Conservation (phyloP, 495 filamentous ascomycete genomes). For the Penicillium diatomitis region DNA sequence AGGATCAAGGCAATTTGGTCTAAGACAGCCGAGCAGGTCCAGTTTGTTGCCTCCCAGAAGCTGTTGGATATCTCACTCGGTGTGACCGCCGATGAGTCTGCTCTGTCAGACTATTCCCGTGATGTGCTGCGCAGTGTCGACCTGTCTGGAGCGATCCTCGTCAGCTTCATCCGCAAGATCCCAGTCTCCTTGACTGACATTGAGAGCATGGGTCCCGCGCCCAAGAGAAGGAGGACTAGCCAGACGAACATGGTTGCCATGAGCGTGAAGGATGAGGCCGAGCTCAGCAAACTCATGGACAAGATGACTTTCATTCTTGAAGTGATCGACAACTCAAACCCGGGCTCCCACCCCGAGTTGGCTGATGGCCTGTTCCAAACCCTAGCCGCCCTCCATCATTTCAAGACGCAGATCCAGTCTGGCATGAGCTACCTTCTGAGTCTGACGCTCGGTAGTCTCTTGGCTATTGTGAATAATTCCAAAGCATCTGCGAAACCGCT, state of each 20-base stretch:
- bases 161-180: constrained; percentile 58
- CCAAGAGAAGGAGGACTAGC: constrained; percentile 70
- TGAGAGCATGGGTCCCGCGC: constrained; percentile 52
- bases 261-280: constrained; percentile 37
- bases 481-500: constrained; percentile 49
- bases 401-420: constrained; percentile 58
- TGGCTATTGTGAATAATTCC: constrained; percentile 67
- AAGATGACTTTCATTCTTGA: constrained; percentile 83
- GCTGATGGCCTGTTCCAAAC: constrained; percentile 69
- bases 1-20: constrained; percentile 63
- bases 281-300: constrained; percentile 53
- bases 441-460: constrained; percentile 63
- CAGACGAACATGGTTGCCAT: constrained; percentile 45
- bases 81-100: constrained; percentile 9
- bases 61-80: constrained; percentile 48
- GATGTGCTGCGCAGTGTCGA: constrained; percentile 59
- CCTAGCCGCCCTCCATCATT: constrained; percentile 74
- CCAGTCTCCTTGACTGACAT: constrained; percentile 52
- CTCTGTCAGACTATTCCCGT: constrained; percentile 45
- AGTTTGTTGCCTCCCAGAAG: constrained; percentile 46
- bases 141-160: constrained; percentile 60
- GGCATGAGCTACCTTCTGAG: constrained; percentile 82
- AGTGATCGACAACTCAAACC: constrained; percentile 67
- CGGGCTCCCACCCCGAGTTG: constrained; percentile 61
- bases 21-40: constrained; percentile 54